Evolutionary conservation across 176 grass and related monocot species (phyloP).

Genomic region (Triticum monococcum): DNA sequence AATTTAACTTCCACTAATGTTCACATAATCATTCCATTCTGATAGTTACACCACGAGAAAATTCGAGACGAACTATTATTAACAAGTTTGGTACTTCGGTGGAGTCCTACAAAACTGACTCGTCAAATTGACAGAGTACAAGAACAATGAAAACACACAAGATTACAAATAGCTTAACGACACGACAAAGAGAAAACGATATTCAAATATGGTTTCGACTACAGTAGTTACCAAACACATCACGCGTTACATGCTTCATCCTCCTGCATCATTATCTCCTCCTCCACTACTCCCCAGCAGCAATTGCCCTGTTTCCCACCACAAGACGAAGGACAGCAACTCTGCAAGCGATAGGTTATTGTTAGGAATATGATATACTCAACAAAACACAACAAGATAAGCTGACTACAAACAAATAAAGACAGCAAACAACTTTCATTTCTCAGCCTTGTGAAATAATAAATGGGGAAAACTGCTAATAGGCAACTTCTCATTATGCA

Average conservation of each 20-base stretch:
- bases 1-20: neutral
- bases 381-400: neutral
- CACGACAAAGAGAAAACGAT: neutral
- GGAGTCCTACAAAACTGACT: neutral
- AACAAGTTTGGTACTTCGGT: neutral
- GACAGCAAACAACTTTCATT: neutral
- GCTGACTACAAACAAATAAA: neutral
- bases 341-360: conserved; percentile 37
- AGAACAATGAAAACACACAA: neutral
- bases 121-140: neutral
- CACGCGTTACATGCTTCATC: conserved; percentile 22
- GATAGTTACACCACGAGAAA: neutral
- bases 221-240: neutral
- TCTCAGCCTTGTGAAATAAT: neutral
- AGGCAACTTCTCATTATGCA: neutral
- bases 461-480: neutral
- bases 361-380: conserved; percentile 15
- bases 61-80: neutral
- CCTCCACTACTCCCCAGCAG: conserved; percentile 46
- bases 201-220: neutral
- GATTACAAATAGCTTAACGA: neutral
- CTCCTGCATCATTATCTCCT: conserved; percentile 62
- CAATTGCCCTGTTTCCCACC: conserved; percentile 17
- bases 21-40: neutral
- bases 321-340: conserved; percentile 40